Evolutionary conservation across 495 filamentous ascomycete genomes (phyloP), one percentile per base, ranked within the genome.

Genomic region (Letharia lupina): DNA sequence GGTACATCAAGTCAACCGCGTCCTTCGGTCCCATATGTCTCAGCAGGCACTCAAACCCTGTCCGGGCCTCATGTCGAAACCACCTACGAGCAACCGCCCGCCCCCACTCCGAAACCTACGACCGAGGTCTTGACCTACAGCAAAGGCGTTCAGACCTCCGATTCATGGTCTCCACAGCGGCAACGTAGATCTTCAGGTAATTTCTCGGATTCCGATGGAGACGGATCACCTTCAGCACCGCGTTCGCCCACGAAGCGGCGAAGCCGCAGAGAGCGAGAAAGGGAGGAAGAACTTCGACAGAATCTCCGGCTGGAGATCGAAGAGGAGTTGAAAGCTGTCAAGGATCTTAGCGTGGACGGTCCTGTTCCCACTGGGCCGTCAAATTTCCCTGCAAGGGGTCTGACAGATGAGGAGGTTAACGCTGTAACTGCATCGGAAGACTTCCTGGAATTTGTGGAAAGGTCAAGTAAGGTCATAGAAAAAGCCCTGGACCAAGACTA

Each of bases 401-500:
- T 99, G 42, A 91, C 86, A 2, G 83, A 84, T 41, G 95, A 99
- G 67, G 95, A 99, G 75, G 79, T 95, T 44, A 87, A 87, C 68
- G 95, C 93, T 18, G 91, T 97, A 47, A 91, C 89, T n/a, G 87
- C 89, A 47, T 96, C 92, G 0, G 85, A 91, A 23, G 95, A 96
- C 52, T 99, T 98, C 73, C 80, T 95, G 67, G 90, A 95, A 70
- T 99, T 99, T 72, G 87, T 99, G 28, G 95, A 98, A 70, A 84
- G 89, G 68, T 97, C 93, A 40, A 93, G 89, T 56, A 99, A 97
- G 79, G 91, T 99, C 58, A 93, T 98, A 70, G 95, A 99, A 78
- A 87, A 93, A 70, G 93, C 95, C 4, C 77, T 99, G 64, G 93
- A 98, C 71, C 86, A 96, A 69, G 87, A 89, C 61, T 99, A 97